Base-by-base conservation (phyloP, 2,329 filamentous ascomycete genomes). In the Claviceps capensis region DNA sequence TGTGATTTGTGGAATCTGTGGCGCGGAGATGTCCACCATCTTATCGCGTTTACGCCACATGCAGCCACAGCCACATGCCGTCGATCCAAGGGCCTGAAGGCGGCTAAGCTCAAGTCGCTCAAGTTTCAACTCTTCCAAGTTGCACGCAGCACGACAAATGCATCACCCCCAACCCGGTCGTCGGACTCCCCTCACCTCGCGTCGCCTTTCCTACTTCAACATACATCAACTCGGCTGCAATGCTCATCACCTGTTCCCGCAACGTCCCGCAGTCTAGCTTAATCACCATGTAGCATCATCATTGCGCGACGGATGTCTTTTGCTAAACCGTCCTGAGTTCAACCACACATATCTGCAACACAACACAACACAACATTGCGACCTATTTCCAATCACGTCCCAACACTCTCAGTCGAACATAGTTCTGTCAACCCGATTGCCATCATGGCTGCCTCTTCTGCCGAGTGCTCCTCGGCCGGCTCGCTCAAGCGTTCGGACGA, bases 391-490 rank as follows among this genome's bases (percentile, higher is more conserved):
- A 43, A 3, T 2, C 19, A 1, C 6, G 11, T 16, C 41, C n/a
- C 4, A 23, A 22, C 6, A 22, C 11, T 23, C 22, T 8, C 9
- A 19, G 5, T 22, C 11, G 26, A 22, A 41, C 19, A 22, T 22
- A 14, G 19, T 22, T 19, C 41, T 19, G 5, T 34, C 30, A 34
- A 11, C 3, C 17, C 16, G 44, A 4, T n/a, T 34, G 30, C 52
- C 53, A 60, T 44, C 57, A 69, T 69, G 67, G 67, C 67, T 46
- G 59, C 62, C 51, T 69, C 67, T 4, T 62, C 67, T 11, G 59
- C 60, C 46, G 59, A 65, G 26, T 65, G 61, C 52, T 69, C 67
- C 8, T 70, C 67, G 17, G 58, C 61, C 36, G 60, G 59, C 44
- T 69, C 67, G 8, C 63, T 67, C 34, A 61, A 62, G 47, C 63